phyloP scores from a whole-genome alignment of 2,329 filamentous ascomycete genomes.

The Cercospora sesami region DNA sequence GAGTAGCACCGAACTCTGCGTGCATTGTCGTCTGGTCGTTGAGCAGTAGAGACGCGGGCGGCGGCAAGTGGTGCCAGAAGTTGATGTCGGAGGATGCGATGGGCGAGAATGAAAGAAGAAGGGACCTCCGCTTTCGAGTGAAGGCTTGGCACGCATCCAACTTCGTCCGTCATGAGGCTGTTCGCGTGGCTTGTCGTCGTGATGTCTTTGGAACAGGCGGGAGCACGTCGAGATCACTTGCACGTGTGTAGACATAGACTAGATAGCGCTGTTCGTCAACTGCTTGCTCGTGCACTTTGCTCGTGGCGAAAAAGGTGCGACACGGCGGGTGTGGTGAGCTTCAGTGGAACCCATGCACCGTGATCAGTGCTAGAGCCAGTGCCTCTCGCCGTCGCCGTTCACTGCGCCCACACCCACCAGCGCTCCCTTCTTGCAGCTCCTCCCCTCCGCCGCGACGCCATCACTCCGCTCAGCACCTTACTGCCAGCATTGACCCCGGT shows the following conservation, averaged over 20 bases:
- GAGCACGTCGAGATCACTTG: neutral
- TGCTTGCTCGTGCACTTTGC: neutral
- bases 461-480: constrained; percentile 10
- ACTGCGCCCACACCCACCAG: neutral
- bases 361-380: neutral
- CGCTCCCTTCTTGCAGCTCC: constrained; percentile 2
- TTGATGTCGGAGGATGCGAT: neutral
- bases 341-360: constrained; percentile 7
- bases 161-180: constrained; percentile 1
- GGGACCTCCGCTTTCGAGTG: constrained; percentile 1
- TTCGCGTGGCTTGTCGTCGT: neutral
- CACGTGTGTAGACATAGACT: neutral
- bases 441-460: constrained; percentile 3
- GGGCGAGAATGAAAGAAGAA: neutral
- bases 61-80: neutral
- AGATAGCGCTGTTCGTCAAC: neutral
- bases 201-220: neutral
- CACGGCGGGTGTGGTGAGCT: constrained; percentile 1
- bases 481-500: constrained; percentile 12
- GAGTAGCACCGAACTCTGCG: neutral
- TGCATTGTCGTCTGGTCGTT: neutral
- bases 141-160: neutral
- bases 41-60: neutral
- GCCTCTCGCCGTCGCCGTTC: neutral
- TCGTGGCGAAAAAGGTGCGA: constrained; percentile 1